Percentiles rank a stretch among this genome's conserved stretches.
Evolutionary conservation across 345 rosid species (phyloP).

Genomic region (Hevea brasiliensis): DNA sequence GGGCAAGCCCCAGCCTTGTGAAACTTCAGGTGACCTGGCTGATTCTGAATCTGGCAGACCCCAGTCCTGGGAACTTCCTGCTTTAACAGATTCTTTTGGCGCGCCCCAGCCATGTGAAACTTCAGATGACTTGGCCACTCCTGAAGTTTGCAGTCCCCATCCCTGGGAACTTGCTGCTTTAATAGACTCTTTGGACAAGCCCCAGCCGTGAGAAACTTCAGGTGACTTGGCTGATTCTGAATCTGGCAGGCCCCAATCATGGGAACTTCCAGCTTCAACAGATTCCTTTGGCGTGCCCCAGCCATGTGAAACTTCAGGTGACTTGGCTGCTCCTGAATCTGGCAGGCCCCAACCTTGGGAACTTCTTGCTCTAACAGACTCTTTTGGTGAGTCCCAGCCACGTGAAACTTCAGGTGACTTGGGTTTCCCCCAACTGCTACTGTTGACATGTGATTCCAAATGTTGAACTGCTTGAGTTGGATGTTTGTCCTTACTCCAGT

Average conservation of each 20-base stretch:
- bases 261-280: not conserved
- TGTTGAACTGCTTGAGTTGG: too few species aligned
- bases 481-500: too few species aligned
- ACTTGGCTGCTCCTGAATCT: not conserved
- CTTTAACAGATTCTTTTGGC: conserved; percentile 34
- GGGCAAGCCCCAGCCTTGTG: conserved; percentile 39
- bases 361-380: too few species aligned
- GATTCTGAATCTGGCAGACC: conserved; percentile 11
- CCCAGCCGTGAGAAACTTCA: conserved; percentile 37
- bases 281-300: not conserved
- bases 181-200: conserved; percentile 34
- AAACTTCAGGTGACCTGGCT: conserved; percentile 24
- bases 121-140: conserved; percentile 19
- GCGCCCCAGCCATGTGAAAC: conserved; percentile 38
- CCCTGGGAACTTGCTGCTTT: conserved; percentile 17
- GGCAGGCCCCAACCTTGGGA: too few species aligned
- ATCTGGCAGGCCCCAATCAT: not conserved
- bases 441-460: not conserved
- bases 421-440: not conserved
- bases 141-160: conserved; percentile 4
- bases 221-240: conserved; percentile 8
- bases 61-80: conserved; percentile 36
- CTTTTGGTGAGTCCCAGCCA: not conserved
- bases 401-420: not conserved
- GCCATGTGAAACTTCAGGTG: not conserved